These are phyloP conservation scores for Xylaria sp. DNA, from an alignment of 2,329 filamentous ascomycete genomes.

Conservation along the genomic window DNA sequence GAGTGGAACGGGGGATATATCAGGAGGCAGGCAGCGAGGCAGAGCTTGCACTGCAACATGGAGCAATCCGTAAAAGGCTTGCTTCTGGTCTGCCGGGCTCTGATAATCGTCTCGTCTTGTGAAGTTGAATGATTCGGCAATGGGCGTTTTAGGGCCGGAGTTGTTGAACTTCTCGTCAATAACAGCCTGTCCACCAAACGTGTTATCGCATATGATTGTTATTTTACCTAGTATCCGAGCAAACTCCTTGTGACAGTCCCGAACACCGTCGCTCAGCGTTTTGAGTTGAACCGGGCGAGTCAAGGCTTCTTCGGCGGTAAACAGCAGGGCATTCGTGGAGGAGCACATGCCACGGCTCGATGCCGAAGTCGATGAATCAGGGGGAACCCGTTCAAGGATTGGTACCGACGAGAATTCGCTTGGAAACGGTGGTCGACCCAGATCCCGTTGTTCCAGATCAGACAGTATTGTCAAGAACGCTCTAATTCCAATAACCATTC, in stretches of 20 bases:
- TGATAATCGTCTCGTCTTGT: slow-evolving; percentile 72
- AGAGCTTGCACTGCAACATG: slow-evolving; percentile 94
- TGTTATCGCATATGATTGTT: slow-evolving; percentile 91
- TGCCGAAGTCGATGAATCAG: slow-evolving; percentile 45
- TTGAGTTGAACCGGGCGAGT: slow-evolving; percentile 59
- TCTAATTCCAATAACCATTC: slow-evolving; percentile 94
- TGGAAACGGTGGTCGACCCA: slow-evolving; percentile 76
- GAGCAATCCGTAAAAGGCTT: slow-evolving; percentile 90
- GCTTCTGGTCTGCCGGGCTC: slow-evolving; percentile 72
- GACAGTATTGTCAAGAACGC: slow-evolving; percentile 90
- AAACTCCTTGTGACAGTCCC: slow-evolving; percentile 83
- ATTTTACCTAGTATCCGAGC: slow-evolving; percentile 95
- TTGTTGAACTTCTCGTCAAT: slow-evolving; percentile 91
- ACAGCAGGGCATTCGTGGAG: slow-evolving; percentile 22
- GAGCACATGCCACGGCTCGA: slow-evolving; percentile 32
- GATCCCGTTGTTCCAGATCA: slow-evolving; percentile 80
- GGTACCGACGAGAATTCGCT: slow-evolving; percentile 49
- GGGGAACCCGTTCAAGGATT: slow-evolving; percentile 39
- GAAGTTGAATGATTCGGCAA: slow-evolving; percentile 91
- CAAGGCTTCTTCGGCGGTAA: slow-evolving; percentile 55
- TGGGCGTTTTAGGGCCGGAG: slow-evolving; percentile 86
- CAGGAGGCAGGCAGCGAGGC: slow-evolving; percentile 84
- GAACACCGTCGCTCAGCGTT: slow-evolving; percentile 67
- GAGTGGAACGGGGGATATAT: slow-evolving; percentile 87
- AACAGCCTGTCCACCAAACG: slow-evolving; percentile 92